phyloP scores from a whole-genome alignment of 495 filamentous ascomycete genomes.

The Aspergillus affinis region DNA sequence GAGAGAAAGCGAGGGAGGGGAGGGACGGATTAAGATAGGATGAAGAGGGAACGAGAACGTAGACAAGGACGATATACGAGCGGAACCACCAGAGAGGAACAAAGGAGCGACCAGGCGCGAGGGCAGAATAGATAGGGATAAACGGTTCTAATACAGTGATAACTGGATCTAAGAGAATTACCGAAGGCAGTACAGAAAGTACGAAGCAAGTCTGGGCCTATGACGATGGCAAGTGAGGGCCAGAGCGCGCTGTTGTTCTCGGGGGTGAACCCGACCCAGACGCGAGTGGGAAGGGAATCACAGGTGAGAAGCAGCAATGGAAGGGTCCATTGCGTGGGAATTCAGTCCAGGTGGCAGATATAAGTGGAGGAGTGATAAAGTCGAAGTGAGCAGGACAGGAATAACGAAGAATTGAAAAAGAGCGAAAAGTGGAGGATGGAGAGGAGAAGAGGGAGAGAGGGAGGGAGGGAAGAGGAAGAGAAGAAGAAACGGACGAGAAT shows the following conservation, averaged over 20 bases:
- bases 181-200: not conserved
- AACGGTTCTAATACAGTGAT: not conserved
- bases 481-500: not conserved
- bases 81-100: not conserved
- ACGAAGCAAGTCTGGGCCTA: not conserved
- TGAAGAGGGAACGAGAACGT: constrained; percentile 10
- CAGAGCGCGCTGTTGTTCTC: constrained; percentile 17
- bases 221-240: constrained; percentile 17
- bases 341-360: constrained; percentile 8
- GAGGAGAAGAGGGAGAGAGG: constrained; percentile 14
- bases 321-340: constrained; percentile 19
- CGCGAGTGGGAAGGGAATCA: constrained; percentile 22
- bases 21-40: constrained; percentile 5
- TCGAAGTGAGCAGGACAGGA: constrained; percentile 14
- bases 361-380: no score
- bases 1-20: constrained; percentile 7
- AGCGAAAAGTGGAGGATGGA: constrained; percentile 15
- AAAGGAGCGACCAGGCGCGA: not conserved
- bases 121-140: no score
- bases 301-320: constrained; percentile 17
- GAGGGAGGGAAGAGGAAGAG: constrained; percentile 12
- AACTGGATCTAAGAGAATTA: not conserved
- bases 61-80: not conserved
- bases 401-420: constrained; percentile 4
- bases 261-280: constrained; percentile 21